phyloP scores from a whole-genome alignment of 371 early-diverging fungal species.

The Sporodiniella umbellata region DNA sequence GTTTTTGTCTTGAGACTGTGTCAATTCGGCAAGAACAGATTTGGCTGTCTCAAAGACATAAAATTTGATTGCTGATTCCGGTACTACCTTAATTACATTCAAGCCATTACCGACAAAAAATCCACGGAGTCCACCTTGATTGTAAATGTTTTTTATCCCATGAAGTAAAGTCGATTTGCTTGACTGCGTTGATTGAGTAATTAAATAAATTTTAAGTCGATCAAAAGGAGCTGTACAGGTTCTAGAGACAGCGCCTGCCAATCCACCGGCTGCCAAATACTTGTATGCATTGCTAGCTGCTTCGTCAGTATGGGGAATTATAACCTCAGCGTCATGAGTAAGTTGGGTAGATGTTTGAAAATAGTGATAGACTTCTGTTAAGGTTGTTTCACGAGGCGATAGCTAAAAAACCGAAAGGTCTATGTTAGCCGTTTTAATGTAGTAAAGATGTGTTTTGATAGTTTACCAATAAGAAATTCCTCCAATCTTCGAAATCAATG shows the following conservation, averaged over 20 bases:
- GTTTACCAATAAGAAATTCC: conserved; percentile 71
- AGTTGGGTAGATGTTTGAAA: conserved; percentile 60
- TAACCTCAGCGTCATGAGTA: conserved; percentile 66
- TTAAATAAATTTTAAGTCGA: conserved; percentile 73
- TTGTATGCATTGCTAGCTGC: conserved; percentile 44
- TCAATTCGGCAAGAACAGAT: conserved; percentile 47
- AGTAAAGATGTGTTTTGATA: not conserved
- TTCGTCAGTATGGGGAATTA: conserved; percentile 57
- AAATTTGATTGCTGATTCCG: conserved; percentile 78
- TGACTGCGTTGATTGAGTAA: conserved; percentile 44
- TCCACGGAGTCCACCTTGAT: conserved; percentile 58
- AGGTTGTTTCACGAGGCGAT: conserved; percentile 39
- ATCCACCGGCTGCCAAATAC: conserved; percentile 74
- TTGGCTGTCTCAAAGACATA: conserved; percentile 73
- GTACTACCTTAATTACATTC: conserved; percentile 78
- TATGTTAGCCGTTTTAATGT: no score
- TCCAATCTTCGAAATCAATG: conserved; percentile 74
- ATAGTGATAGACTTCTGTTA: conserved; percentile 63
- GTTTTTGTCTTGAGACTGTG: conserved; percentile 47
- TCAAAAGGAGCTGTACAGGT: conserved; percentile 84
- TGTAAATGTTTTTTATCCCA: conserved; percentile 52
- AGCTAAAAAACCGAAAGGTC: no score
- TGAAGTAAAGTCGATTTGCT: conserved; percentile 16
- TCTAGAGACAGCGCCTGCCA: conserved; percentile 77
- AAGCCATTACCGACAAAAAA: conserved; percentile 84